A percentile compares a stretch with the other conserved stretches of the same genome.
Conservation (phyloP, 2,329 filamentous ascomycete species). For the Emergomyces pasteurianus region DNA sequence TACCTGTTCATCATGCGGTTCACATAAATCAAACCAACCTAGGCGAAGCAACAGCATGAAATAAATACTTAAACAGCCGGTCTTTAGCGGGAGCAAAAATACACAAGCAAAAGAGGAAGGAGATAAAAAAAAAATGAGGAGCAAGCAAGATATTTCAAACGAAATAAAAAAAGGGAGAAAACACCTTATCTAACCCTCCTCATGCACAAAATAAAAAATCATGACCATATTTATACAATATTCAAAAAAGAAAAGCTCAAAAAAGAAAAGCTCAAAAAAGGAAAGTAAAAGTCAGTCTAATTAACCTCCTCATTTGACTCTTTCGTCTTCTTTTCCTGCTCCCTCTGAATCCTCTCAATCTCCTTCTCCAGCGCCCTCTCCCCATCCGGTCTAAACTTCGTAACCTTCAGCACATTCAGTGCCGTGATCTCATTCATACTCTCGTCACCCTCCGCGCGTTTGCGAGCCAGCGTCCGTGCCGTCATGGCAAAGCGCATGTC, state of each 20-base stretch:
- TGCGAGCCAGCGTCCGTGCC: conserved; percentile 64
- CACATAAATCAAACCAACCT: neutral
- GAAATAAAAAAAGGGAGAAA: neutral
- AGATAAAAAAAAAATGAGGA: neutral
- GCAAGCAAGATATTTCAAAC: neutral
- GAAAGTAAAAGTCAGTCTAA: neutral
- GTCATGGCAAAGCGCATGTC: conserved; percentile 95
- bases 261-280: neutral
- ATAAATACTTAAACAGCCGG: neutral
- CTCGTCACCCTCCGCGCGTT: conserved; percentile 41
- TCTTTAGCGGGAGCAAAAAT: neutral
- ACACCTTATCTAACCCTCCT: neutral
- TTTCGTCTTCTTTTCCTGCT: conserved; percentile 25
- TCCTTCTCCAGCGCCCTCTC: conserved; percentile 53
- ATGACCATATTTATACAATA: too few species aligned
- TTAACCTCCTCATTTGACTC: conserved; percentile 13
- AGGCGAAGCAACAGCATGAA: neutral
- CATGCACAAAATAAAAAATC: neutral
- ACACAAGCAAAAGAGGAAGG: neutral
- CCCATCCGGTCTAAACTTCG: conserved; percentile 57
- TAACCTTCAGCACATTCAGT: conserved; percentile 74
- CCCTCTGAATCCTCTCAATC: conserved; percentile 37
- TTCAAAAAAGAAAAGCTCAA: neutral
- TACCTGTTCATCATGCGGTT: neutral
- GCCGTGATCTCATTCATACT: conserved; percentile 58